Conservation (phyloP, 495 filamentous ascomycete genomes). For the Penicillium coprophilum region DNA sequence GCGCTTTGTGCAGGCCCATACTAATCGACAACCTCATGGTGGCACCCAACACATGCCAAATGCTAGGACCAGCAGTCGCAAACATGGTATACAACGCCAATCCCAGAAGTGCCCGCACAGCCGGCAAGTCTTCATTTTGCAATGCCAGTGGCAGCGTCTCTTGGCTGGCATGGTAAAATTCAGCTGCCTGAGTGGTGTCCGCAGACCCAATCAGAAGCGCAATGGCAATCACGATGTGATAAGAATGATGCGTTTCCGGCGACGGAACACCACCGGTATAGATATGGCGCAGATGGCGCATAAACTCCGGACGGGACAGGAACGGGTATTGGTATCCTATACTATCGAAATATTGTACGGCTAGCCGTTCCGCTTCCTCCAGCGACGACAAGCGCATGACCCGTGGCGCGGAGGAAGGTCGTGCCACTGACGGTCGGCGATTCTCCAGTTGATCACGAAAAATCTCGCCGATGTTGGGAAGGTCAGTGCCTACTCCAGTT, state of each 20-base stretch:
- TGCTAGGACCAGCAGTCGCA: constrained; percentile 49
- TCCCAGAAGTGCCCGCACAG: constrained; percentile 49
- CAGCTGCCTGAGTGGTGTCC: constrained; percentile 34
- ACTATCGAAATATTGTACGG: constrained; percentile 44
- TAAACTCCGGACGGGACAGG: constrained; percentile 40
- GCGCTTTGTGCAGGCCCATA: constrained; percentile 49
- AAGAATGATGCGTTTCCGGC: constrained; percentile 40
- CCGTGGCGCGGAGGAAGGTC: constrained; percentile 37
- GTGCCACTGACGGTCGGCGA: constrained; percentile 40
- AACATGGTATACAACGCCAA: constrained; percentile 53
- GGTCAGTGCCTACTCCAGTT: constrained; percentile 32
- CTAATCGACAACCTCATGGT: constrained; percentile 50
- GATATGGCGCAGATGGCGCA: constrained; percentile 38
- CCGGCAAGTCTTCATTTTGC: constrained; percentile 46
- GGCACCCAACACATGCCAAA: constrained; percentile 54
- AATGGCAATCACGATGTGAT: constrained; percentile 46
- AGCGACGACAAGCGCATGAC: constrained; percentile 41
- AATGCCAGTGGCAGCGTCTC: constrained; percentile 40
- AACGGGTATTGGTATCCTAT: constrained; percentile 50
- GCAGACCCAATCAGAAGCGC: constrained; percentile 40
- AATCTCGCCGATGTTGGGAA: constrained; percentile 48
- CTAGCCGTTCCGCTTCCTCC: constrained; percentile 41
- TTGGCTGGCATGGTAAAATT: constrained; percentile 45
- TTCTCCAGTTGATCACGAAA: constrained; percentile 49
- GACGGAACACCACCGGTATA: constrained; percentile 39